phyloP scores from a whole-genome alignment of 129 eudicot genomes.

The Silybum marianum region DNA sequence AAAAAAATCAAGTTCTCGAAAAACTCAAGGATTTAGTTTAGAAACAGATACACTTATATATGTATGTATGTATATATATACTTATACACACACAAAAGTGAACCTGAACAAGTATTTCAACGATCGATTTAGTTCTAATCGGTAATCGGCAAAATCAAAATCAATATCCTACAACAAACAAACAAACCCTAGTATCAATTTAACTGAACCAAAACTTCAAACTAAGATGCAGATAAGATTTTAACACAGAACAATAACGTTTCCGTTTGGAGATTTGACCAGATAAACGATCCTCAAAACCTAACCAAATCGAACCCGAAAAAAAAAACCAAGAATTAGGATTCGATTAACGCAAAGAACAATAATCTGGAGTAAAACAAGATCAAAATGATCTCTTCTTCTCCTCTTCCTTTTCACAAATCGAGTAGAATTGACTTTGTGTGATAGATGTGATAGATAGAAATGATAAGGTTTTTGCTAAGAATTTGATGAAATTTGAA shows the following conservation, averaged over 20 bases:
- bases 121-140: conserved; percentile 3
- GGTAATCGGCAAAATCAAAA: not conserved
- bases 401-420: conserved; percentile 17
- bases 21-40: conserved; percentile 21
- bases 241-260: conserved; percentile 3
- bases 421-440: conserved; percentile 14
- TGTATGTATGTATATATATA: conserved; percentile 4
- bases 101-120: conserved; percentile 16
- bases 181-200: not conserved
- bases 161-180: not conserved
- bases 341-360: conserved; percentile 18
- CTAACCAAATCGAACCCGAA: conserved; percentile 14
- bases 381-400: conserved; percentile 21
- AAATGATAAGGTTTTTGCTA: not conserved
- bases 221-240: conserved; percentile 26
- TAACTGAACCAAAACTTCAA: not conserved
- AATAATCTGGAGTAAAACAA: conserved; percentile 17
- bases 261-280: conserved; percentile 3
- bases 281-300: conserved; percentile 27
- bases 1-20: conserved; percentile 12
- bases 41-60: conserved; percentile 23
- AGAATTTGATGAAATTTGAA: conserved; percentile 4
- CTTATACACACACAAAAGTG: conserved; percentile 34
- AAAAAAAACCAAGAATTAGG: not conserved
- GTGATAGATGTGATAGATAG: conserved; percentile 14